Evolutionary conservation across 202 grass and related monocot species (phyloP).

Genomic region (Carex arenaria): DNA sequence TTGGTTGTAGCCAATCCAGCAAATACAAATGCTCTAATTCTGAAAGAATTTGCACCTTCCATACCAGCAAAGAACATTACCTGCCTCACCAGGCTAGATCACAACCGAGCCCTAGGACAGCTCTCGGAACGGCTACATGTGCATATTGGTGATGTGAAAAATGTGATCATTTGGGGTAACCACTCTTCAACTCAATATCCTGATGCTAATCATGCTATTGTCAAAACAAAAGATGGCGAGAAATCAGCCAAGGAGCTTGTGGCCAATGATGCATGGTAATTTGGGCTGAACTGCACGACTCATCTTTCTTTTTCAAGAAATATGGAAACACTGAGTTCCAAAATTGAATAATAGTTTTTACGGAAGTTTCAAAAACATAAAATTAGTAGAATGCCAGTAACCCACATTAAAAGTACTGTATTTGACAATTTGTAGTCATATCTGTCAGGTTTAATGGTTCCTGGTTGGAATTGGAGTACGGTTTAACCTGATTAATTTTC

Average conservation of each 20-base stretch:
- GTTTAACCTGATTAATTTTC: background rate
- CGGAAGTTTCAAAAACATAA: background rate
- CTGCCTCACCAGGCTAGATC: conserved; percentile 80
- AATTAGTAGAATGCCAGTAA: background rate
- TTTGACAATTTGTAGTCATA: background rate
- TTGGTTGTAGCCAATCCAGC: conserved; percentile 78
- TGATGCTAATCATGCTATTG: conserved; percentile 54
- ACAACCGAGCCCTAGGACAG: conserved; percentile 68
- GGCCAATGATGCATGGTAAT: conserved; percentile 57
- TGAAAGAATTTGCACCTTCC: conserved; percentile 50
- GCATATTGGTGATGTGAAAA: conserved; percentile 51
- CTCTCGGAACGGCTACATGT: conserved; percentile 53
- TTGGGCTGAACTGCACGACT: background rate
- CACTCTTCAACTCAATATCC: conserved; percentile 82
- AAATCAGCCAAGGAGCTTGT: conserved; percentile 45
- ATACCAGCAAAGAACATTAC: conserved; percentile 76
- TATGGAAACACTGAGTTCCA: background rate
- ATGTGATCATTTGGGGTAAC: conserved; percentile 77
- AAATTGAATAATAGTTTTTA: background rate
- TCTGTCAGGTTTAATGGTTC: background rate
- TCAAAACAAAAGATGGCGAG: conserved; percentile 33
- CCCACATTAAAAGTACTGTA: background rate
- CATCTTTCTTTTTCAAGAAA: background rate
- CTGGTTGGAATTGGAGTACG: too few relatives aligned
- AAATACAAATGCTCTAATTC: conserved; percentile 66